Conservation (phyloP, 148 eudicot genomes). For the Oxyria digyna region DNA sequence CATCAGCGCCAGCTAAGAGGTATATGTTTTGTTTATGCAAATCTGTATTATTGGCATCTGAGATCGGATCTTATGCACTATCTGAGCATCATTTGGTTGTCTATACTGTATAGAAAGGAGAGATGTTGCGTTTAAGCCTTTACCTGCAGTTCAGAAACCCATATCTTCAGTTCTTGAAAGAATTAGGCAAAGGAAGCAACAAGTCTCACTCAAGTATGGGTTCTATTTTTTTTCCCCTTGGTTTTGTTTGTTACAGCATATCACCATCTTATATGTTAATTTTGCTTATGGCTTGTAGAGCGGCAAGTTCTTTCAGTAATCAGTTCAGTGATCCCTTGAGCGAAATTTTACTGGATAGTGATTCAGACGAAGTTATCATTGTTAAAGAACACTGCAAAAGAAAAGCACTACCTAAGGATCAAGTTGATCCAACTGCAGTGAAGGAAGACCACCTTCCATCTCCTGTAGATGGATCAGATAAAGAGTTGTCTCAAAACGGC, state of each 20-base stretch:
- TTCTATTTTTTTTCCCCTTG: neutral
- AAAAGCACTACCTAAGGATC: conserved; percentile 16
- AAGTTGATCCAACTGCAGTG: conserved; percentile 10
- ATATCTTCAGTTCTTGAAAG: conserved; percentile 77
- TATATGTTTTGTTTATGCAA: conserved; percentile 12
- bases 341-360: conserved; percentile 19
- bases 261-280: neutral
- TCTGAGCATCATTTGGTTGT: neutral
- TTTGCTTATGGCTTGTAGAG: conserved; percentile 15
- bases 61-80: neutral
- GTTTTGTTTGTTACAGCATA: neutral
- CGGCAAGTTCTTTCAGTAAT: conserved; percentile 11
- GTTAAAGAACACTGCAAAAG: conserved; percentile 12
- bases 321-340: conserved; percentile 12
- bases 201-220: conserved; percentile 57
- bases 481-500: conserved; percentile 17
- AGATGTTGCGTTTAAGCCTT: conserved; percentile 61
- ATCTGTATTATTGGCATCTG: neutral
- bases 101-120: conserved; percentile 40
- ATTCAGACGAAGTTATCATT: conserved; percentile 15
- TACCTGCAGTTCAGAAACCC: conserved; percentile 52
- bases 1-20: conserved; percentile 58
- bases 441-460: conserved; percentile 14
- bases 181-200: conserved; percentile 74
- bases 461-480: conserved; percentile 8